Evolutionary conservation across 495 filamentous ascomycete genomes (phyloP).

Genomic region (Aspergillus sparsus): DNA sequence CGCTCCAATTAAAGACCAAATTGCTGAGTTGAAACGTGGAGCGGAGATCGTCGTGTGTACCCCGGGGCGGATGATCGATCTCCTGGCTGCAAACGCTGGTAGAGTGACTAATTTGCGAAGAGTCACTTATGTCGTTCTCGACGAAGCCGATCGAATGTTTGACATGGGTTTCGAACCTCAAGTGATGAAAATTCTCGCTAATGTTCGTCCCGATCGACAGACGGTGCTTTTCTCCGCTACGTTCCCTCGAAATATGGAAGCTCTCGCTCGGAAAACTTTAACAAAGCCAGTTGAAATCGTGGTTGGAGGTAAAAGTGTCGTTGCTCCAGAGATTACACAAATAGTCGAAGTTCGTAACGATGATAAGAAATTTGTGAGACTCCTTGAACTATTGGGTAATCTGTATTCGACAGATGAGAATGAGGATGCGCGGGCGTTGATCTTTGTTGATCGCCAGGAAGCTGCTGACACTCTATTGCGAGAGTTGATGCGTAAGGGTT

Average conservation of each 20-base stretch:
- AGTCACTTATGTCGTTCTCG: conserved; percentile 90
- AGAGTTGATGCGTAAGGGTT: conserved; percentile 83
- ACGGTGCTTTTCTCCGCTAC: conserved; percentile 96
- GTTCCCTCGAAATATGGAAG: conserved; percentile 92
- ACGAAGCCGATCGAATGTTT: conserved; percentile 99
- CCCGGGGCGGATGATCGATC: conserved; percentile 95
- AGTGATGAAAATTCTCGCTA: conserved; percentile 92
- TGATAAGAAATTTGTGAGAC: conserved; percentile 78
- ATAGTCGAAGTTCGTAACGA: conserved; percentile 86
- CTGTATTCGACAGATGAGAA: conserved; percentile 74
- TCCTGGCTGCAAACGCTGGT: conserved; percentile 88
- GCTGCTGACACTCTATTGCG: conserved; percentile 82
- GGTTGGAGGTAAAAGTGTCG: conserved; percentile 87
- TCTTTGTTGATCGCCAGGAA: conserved; percentile 96
- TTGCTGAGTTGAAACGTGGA: conserved; percentile 91
- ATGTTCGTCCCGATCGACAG: conserved; percentile 87
- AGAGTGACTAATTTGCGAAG: conserved; percentile 87
- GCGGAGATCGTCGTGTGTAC: conserved; percentile 95
- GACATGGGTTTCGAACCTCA: conserved; percentile 99
- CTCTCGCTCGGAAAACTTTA: conserved; percentile 84
- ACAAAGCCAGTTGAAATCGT: conserved; percentile 85
- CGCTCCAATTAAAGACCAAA: conserved; percentile 96
- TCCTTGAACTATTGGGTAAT: conserved; percentile 85
- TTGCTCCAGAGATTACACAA: conserved; percentile 93
- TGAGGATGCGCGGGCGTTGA: conserved; percentile 83